These are phyloP conservation scores for Tolypocladium sp. DNA, from an alignment of 2,329 filamentous ascomycete genomes.

Conservation along the genomic window DNA sequence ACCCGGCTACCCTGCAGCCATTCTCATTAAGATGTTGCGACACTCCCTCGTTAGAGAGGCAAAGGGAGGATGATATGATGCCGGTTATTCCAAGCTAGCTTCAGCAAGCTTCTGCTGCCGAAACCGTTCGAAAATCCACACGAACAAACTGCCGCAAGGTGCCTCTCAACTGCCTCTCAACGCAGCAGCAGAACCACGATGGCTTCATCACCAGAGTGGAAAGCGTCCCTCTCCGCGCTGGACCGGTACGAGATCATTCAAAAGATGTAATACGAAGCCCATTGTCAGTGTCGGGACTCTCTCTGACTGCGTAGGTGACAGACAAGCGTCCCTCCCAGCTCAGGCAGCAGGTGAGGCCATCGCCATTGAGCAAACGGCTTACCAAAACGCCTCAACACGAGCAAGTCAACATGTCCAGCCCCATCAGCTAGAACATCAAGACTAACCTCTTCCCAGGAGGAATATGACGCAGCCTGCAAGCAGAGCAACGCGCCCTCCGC, in stretches of 20 bases:
- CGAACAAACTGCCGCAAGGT: not conserved
- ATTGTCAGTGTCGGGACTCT: not conserved
- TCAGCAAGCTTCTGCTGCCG: not conserved
- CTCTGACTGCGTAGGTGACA: slow-evolving; percentile 4
- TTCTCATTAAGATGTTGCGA: not conserved
- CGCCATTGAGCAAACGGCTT: slow-evolving; percentile 55
- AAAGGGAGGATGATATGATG: not conserved
- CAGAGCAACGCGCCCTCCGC: not conserved
- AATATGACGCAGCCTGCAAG: slow-evolving; percentile 41
- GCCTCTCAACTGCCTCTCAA: not conserved
- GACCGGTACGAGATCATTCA: slow-evolving; percentile 56
- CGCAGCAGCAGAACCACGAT: not conserved
- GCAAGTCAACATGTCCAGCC: slow-evolving; percentile 30
- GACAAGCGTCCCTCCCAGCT: slow-evolving; percentile 18
- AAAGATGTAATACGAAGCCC: slow-evolving; percentile 22
- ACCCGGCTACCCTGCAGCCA: not conserved
- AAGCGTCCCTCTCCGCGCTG: slow-evolving; percentile 41
- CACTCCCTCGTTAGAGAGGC: not conserved
- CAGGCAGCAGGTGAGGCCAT: slow-evolving; percentile 41
- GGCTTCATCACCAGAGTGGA: slow-evolving; percentile 32
- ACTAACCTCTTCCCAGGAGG: slow-evolving; percentile 34
- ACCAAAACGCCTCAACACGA: slow-evolving; percentile 44
- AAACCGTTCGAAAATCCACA: not conserved
- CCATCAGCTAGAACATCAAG: not conserved
- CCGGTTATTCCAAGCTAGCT: not conserved